Percentiles rank a stretch among this genome's conserved stretches.
phyloP scores from a whole-genome alignment of 495 filamentous ascomycete genomes.

The Podospora pseudocomata region DNA sequence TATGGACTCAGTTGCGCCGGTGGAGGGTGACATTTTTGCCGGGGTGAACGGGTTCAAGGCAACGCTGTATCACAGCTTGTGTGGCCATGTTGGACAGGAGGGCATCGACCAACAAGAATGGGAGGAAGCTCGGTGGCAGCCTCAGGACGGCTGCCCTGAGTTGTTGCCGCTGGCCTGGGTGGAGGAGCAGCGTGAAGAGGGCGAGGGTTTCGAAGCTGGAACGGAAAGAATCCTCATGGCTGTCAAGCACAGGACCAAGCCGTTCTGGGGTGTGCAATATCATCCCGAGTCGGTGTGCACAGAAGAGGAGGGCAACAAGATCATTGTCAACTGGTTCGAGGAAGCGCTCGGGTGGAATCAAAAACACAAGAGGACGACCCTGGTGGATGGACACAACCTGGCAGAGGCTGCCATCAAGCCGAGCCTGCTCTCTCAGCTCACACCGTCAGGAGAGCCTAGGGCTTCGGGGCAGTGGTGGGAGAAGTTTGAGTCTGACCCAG shows the following conservation, averaged over 20 bases:
- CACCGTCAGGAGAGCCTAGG: not conserved
- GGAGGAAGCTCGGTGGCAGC: constrained; percentile 32
- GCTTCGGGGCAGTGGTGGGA: constrained; percentile 25
- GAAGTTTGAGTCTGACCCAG: constrained; percentile 26
- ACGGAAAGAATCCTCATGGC: constrained; percentile 71
- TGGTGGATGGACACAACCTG: constrained; percentile 21
- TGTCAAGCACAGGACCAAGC: constrained; percentile 62
- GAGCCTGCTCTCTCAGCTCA: constrained; percentile 28
- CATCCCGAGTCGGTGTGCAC: constrained; percentile 95
- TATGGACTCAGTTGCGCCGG: constrained; percentile 27
- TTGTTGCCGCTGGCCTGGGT: constrained; percentile 67
- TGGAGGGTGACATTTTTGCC: constrained; percentile 40
- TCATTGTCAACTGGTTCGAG: constrained; percentile 77
- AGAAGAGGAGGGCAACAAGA: constrained; percentile 56
- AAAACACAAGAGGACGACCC: constrained; percentile 21
- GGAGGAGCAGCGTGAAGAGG: constrained; percentile 41
- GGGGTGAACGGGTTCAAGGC: constrained; percentile 59
- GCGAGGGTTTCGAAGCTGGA: constrained; percentile 10
- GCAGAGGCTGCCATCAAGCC: constrained; percentile 26
- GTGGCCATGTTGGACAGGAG: constrained; percentile 55
- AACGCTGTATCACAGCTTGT: constrained; percentile 85
- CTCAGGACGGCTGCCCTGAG: constrained; percentile 29
- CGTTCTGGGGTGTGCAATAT: constrained; percentile 91
- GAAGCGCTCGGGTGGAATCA: constrained; percentile 54
- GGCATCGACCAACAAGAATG: constrained; percentile 32